Evolutionary conservation across 371 early-diverging fungal genomes (phyloP), one percentile per base, ranked within the genome.

Genomic region (Capillidium rhysosporum): DNA sequence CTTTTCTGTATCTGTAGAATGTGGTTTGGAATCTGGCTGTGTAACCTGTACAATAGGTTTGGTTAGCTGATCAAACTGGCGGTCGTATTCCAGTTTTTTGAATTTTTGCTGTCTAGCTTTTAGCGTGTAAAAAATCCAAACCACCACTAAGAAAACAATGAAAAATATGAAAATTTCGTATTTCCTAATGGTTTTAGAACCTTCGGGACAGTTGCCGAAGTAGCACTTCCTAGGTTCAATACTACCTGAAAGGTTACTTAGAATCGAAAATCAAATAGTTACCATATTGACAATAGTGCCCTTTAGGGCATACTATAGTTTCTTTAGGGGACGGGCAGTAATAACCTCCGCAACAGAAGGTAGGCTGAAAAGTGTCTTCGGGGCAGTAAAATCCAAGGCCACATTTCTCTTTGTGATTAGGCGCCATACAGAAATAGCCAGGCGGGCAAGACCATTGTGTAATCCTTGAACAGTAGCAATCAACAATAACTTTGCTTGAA

Each of bases 331-430:
- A 46, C 8, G 69, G 62, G 52, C 72, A 71, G 31, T 65, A 68
- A 41, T 69, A 71, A n/a, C 72, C 69, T 0, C 57, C 31, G 48
- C 68, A 68, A 51, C 72, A 71, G 34, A 65, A 71, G 49, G 67
- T 57, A 4, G 72, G 72, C 51, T 71, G 72, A 21, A 65, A 59
- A 4, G 71, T 65, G 46, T 71, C 67, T 8, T 61, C 44, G 8
- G 71, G 71, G 43, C 69, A 69, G 26, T 60, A 63, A 34, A 66
- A 69, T 10, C 69, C 69, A 24, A 18, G 9, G 1, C 51, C n/a
- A 24, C 56, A 52, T 16, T n/a, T 16, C 20, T 46, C 5, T 18
- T 30, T 12, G n/a, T 49, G 25, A 10, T 30, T 38, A 16, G 52
- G 57, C 7, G 47, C 30, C 43, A 57, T 24, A 18, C 60, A 60